phyloP scores from a whole-genome alignment of 768 basidiomycete genomes.

The Amyloporia xantha region DNA sequence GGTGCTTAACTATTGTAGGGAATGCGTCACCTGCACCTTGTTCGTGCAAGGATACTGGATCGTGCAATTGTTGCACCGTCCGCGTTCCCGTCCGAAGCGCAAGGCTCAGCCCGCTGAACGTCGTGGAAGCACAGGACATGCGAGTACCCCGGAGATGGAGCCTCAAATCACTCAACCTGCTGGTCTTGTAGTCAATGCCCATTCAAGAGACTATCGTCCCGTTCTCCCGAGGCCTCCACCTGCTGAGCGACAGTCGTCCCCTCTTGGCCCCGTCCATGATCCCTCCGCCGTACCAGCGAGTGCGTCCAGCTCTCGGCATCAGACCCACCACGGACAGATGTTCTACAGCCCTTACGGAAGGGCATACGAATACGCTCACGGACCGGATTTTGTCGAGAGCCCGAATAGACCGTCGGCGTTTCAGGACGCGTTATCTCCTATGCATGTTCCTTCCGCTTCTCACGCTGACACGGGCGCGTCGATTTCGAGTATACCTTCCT shows the following conservation, averaged over 20 bases:
- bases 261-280: conserved; percentile 36
- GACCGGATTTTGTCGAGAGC: conserved; percentile 19
- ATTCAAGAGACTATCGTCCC: conserved; percentile 35
- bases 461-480: background rate
- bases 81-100: conserved; percentile 11
- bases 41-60: conserved; percentile 36
- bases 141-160: background rate
- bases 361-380: conserved; percentile 49
- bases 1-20: conserved; percentile 1
- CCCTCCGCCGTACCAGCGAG: conserved; percentile 44
- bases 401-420: conserved; percentile 15
- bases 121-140: background rate
- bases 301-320: conserved; percentile 36
- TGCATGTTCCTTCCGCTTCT: background rate
- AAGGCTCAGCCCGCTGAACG: background rate
- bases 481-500: background rate
- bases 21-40: conserved; percentile 27
- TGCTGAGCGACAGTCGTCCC: background rate
- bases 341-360: conserved; percentile 64
- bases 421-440: conserved; percentile 10
- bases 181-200: conserved; percentile 18
- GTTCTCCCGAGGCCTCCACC: conserved; percentile 55
- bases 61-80: conserved; percentile 55
- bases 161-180: conserved; percentile 15
- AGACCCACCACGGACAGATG: conserved; percentile 39